These are phyloP conservation scores for Globisporangium mamillatum DNA, from an alignment of 352 stramenopile species.

Conservation along the genomic window DNA sequence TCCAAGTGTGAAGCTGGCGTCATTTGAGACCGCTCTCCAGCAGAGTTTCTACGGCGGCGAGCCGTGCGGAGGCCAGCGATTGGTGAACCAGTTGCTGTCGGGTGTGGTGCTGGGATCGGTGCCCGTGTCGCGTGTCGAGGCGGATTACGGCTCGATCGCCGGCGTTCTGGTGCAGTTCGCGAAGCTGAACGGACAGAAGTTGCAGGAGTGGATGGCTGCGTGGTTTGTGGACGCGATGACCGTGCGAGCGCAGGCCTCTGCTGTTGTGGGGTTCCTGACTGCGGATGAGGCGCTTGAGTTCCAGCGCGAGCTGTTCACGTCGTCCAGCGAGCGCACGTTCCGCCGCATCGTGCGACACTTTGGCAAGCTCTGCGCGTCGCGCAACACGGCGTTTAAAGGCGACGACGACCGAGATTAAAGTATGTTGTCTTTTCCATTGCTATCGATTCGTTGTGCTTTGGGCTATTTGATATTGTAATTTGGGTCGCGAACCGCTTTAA, in stretches of 20 bases:
- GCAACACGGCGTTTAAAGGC: constrained; percentile 52
- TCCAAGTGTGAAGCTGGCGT: constrained; percentile 14
- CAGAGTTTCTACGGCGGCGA: constrained; percentile 22
- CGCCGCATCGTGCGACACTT: constrained; percentile 77
- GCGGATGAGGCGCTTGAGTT: constrained; percentile 59
- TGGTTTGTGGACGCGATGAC: constrained; percentile 60
- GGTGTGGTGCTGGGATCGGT: constrained; percentile 67
- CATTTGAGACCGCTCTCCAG: constrained; percentile 24
- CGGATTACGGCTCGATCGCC: constrained; percentile 74
- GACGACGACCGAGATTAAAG: constrained; percentile 24
- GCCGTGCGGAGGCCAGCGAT: constrained; percentile 34
- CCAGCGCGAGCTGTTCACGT: constrained; percentile 59
- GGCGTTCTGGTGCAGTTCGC: constrained; percentile 70
- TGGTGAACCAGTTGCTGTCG: constrained; percentile 59
- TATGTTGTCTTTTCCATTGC: constrained; percentile 15
- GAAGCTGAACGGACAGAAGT: constrained; percentile 50
- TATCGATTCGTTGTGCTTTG: neutral
- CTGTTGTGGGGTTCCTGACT: constrained; percentile 55
- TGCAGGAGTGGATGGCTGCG: constrained; percentile 59
- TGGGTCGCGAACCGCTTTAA: neutral
- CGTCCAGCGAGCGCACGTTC: constrained; percentile 66
- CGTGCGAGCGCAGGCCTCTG: constrained; percentile 27
- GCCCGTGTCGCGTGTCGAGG: constrained; percentile 63
- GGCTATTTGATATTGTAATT: neutral
- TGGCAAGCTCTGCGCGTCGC: constrained; percentile 73